Conservation (phyloP, 805 yeast genomes). For the Cyberlindnera sargentensis region DNA sequence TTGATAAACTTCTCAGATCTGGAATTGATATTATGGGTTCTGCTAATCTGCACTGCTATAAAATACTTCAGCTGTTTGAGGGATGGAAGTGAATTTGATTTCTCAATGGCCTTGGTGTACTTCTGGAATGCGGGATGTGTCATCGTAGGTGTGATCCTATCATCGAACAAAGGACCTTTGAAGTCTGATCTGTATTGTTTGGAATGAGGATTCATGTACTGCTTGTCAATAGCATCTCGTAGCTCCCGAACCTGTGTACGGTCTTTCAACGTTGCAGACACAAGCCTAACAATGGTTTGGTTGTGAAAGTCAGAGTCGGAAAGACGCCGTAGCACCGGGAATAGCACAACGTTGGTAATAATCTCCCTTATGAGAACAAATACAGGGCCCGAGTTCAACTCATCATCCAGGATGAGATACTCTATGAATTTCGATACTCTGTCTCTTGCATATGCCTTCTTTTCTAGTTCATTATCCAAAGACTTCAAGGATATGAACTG, state of each 20-base stretch:
- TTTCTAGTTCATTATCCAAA: constrained; percentile 31
- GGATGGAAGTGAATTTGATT: constrained; percentile 31
- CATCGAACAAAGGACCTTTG: constrained; percentile 23
- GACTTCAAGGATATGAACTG: constrained; percentile 40
- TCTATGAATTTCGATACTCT: constrained; percentile 40
- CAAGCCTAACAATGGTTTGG: constrained; percentile 46
- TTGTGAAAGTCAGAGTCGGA: constrained; percentile 78
- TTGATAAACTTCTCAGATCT: constrained; percentile 21
- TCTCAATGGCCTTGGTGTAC: constrained; percentile 30
- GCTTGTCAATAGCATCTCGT: constrained; percentile 62
- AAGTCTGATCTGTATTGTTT: constrained; percentile 4
- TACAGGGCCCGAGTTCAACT: constrained; percentile 40
- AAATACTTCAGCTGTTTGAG: constrained; percentile 43
- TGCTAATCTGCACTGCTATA: constrained; percentile 39
- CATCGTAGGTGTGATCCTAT: constrained; percentile 32
- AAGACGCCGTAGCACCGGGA: constrained; percentile 43
- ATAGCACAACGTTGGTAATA: constrained; percentile 47
- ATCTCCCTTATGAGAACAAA: constrained; percentile 53
- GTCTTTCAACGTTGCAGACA: constrained; percentile 63
- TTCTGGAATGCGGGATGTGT: constrained; percentile 34
- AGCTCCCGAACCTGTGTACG: constrained; percentile 67
- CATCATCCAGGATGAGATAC: constrained; percentile 38
- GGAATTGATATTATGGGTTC: constrained; percentile 27
- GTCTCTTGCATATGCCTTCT: constrained; percentile 42
- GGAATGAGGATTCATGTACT: constrained; percentile 30